Evolutionary conservation across 257 asterid species (phyloP), one percentile per base, ranked within the genome.

Genomic region (Przewalskia tangutica): DNA sequence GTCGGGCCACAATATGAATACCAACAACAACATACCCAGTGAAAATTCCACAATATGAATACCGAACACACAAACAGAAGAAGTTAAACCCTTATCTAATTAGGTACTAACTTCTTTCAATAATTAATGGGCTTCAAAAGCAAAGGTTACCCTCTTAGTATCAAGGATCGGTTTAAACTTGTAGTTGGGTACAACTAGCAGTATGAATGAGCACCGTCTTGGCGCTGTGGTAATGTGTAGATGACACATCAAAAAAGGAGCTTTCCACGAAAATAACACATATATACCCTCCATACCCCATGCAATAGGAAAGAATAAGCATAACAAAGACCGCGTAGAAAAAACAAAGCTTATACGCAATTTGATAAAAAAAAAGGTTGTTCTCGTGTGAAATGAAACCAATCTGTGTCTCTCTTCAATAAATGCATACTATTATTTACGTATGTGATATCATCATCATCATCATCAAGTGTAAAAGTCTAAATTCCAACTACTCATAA

Each of bases 401-500:
- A 40, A 16, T 36, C 3, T 10, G 13, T 11, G 7, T 60, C 13
- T 73, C 44, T 40, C 38, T 46, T n/a, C 59, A 73, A 9, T 51
- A 10, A 10, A 51, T 11, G 8, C 58, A 36, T 14, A 42, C 11
- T 65, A 14, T 40, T 68, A 38, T 42, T 23, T 65, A 65, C 40
- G 75, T 46, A 51, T 62, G 65, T 23, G 75, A 80, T 27, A 20
- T 40, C 40, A 14, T 77, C 13, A 17, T 48, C 13, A 17, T 48
- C 38, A 53, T 53, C n/a, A 53, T 53, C 59, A 13, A 44, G 34
- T 48, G 27, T 67, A 40, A 81, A 81, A 70, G 86, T 59, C 81
- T 84, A 84, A 82, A 46, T 84, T 76, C 86, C 67, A 80, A 71
- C 59, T 50, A 67, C 36, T 80, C 65, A 82, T 38, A 51, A 79